Evolutionary conservation across 345 rosid genomes (phyloP).

Genomic region (Aquilaria malaccensis): DNA sequence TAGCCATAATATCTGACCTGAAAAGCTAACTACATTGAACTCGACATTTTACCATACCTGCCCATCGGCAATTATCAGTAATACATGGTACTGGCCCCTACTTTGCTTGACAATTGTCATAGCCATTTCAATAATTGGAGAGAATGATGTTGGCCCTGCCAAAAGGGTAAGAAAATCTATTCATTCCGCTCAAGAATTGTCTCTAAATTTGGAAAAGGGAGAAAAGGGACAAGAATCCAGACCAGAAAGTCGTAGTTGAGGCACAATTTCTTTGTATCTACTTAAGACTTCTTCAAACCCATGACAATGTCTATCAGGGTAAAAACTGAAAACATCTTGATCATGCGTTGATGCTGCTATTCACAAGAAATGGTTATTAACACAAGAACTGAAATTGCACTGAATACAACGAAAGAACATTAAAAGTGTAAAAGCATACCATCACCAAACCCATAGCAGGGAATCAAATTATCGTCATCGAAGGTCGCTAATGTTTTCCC

Average conservation of each 20-base stretch:
- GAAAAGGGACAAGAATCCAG: neutral
- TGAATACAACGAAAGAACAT: neutral
- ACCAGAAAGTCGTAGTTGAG: constrained; percentile 52
- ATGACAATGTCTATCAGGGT: constrained; percentile 41
- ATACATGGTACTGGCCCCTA: constrained; percentile 67
- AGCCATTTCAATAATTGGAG: constrained; percentile 58
- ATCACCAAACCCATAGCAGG: constrained; percentile 58
- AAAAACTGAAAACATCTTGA: constrained; percentile 55
- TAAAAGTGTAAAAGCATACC: constrained; percentile 16
- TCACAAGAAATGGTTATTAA: neutral
- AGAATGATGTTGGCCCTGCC: constrained; percentile 62
- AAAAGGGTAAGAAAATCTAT: neutral
- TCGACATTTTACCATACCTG: constrained; percentile 30
- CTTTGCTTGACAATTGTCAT: constrained; percentile 56
- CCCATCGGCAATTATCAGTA: constrained; percentile 62
- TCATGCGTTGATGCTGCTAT: constrained; percentile 59
- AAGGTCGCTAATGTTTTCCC: constrained; percentile 52
- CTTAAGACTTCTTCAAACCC: constrained; percentile 57
- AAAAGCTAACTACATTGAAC: too few relatives aligned
- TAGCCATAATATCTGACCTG: too few relatives aligned
- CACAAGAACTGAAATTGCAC: neutral
- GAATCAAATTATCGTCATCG: constrained; percentile 50
- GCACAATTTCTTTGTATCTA: constrained; percentile 48
- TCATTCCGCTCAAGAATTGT: neutral
- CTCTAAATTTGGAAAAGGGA: neutral